phyloP scores from a whole-genome alignment of 106 monocot species.

The Triglochin maritima region DNA sequence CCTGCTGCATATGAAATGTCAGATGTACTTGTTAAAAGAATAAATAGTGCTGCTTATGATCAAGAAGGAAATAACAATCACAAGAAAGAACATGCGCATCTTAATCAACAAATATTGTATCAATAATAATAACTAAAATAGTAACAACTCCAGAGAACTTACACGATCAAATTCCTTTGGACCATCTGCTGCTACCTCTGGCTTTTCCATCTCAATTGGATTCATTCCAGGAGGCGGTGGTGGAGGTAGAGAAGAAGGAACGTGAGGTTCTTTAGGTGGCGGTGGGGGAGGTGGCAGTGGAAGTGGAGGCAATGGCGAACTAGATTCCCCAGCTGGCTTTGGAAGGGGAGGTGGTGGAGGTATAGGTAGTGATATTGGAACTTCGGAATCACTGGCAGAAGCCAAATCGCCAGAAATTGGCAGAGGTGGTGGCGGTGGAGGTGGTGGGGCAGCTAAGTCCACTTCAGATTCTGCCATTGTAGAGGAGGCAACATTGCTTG shows the following conservation, averaged over 20 bases:
- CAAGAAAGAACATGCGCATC: not conserved
- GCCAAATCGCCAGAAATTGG: slow-evolving; percentile 24
- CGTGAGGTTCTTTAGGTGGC: slow-evolving; percentile 39
- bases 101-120: not conserved
- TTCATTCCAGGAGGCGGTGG: slow-evolving; percentile 42
- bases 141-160: not conserved
- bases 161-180: slow-evolving; percentile 40
- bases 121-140: not conserved
- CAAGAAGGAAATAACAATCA: not conserved
- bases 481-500: slow-evolving; percentile 44
- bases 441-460: slow-evolving; percentile 40
- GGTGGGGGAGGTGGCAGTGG: slow-evolving; percentile 40
- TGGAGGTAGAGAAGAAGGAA: slow-evolving; percentile 24
- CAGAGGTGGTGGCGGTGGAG: slow-evolving; percentile 62
- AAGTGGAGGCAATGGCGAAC: slow-evolving; percentile 25
- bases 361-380: slow-evolving; percentile 36
- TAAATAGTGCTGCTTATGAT: not conserved
- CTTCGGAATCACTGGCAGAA: slow-evolving; percentile 27
- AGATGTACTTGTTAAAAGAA: not conserved
- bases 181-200: slow-evolving; percentile 24
- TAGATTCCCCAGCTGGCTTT: slow-evolving; percentile 25
- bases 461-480: slow-evolving; percentile 46
- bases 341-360: slow-evolving; percentile 48
- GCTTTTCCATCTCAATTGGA: slow-evolving; percentile 18
- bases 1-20: not conserved